Evolutionary conservation across 805 yeast species (phyloP).

Genomic region (Nakazawaea ernobii): DNA sequence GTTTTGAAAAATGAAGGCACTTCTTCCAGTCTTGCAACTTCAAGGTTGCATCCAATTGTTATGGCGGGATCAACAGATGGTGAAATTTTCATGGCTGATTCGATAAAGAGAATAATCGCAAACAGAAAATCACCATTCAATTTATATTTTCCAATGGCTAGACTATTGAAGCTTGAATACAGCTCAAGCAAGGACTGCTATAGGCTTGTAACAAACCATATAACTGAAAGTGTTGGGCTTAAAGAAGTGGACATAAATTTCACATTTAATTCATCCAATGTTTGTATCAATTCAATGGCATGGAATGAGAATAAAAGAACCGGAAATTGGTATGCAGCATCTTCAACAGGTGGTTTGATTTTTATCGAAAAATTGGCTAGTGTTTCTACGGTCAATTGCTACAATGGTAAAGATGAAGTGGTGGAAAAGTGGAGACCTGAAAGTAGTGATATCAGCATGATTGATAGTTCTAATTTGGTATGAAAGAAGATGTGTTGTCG

Average conservation of each 20-base stretch:
- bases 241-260: conserved; percentile 25
- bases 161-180: conserved; percentile 32
- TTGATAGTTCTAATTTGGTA: not conserved
- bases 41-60: conserved; percentile 40
- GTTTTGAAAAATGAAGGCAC: conserved; percentile 32
- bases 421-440: not conserved
- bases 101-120: conserved; percentile 24
- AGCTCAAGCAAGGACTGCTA: conserved; percentile 30
- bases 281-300: conserved; percentile 40
- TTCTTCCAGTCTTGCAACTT: conserved; percentile 32
- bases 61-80: conserved; percentile 49
- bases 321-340: conserved; percentile 50
- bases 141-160: conserved; percentile 7
- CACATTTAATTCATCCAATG: conserved; percentile 42
- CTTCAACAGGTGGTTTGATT: conserved; percentile 44
- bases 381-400: not conserved
- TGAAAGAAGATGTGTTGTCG: no score
- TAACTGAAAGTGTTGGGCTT: conserved; percentile 25
- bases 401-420: not conserved
- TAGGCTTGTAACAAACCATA: conserved; percentile 35
- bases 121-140: conserved; percentile 9
- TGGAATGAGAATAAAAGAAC: conserved; percentile 49
- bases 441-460: not conserved
- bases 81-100: conserved; percentile 32
- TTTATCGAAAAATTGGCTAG: conserved; percentile 33